Evolutionary conservation across 192 early-diverging fungal species (phyloP).

Genomic region (Coemansia asiatica): DNA sequence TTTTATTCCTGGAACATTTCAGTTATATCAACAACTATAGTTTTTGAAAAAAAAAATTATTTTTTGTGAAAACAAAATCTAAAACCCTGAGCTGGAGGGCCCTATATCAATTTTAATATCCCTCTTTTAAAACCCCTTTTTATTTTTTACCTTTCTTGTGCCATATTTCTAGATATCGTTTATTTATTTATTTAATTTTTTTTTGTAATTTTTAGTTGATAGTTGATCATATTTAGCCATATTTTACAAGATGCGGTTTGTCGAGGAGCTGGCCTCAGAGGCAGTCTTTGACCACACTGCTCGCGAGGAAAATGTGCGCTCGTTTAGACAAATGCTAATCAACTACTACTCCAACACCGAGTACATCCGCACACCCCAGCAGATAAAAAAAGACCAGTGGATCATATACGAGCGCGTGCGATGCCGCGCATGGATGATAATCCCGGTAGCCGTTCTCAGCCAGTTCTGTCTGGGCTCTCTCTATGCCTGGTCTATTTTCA

Average conservation of each 20-base stretch:
- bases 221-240: background rate
- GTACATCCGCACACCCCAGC: constrained; percentile 59
- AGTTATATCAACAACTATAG: no score
- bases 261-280: constrained; percentile 47
- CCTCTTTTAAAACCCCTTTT: background rate
- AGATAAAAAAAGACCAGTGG: constrained; percentile 60
- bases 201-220: background rate
- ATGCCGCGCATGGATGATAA: constrained; percentile 69
- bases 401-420: constrained; percentile 48
- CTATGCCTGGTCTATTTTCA: constrained; percentile 78
- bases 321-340: constrained; percentile 49
- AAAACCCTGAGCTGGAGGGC: no score
- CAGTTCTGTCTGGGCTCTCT: constrained; percentile 75
- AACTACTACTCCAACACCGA: constrained; percentile 57
- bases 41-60: no score
- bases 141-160: background rate
- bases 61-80: no score
- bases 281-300: constrained; percentile 40
- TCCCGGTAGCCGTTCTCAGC: constrained; percentile 67
- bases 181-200: background rate
- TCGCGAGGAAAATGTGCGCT: constrained; percentile 20
- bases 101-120: background rate
- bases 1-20: no score
- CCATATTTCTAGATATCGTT: background rate
- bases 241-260: constrained; percentile 19